Base-by-base conservation (phyloP, 345 rosid genomes). In the Conringia planisiliqua region DNA sequence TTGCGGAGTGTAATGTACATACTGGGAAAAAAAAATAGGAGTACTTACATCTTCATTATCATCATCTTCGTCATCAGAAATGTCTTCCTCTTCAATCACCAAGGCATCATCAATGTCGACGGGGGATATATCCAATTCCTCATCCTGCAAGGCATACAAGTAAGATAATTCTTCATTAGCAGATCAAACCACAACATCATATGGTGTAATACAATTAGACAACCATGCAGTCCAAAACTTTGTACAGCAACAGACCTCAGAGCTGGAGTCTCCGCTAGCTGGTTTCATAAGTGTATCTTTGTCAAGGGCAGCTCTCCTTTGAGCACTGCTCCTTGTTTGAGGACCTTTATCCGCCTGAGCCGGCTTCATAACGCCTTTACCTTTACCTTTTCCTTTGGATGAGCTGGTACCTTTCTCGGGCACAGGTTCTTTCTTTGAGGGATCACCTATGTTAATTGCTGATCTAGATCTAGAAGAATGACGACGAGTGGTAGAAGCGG, bases 21-120 rank as follows among this genome's bases (percentile, higher is more conserved):
- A 35, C 66, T 27, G 47, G 35, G 44, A 43, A 57, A 40, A 59
- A 66, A 22, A 1, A 22, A 0, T 14, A 43, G 42, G 62, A 83
- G 39, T 27, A 84, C 96, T 82, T 88, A 90, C 99, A 78, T 90
- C 99, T 71, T 92, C 96, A 64, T 92, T 88, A 65, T 95, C 98
- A 47, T 87, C 96, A 59, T 92, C 96, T 9, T 92, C 99, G 52
- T 96, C 98, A 61, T 89, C 97, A 61, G 98, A 96, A 56, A 96
- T 83, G 75, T 90, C 99, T 68, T 92, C 99, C 82, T 92, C 99
- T 84, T 95, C 99, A 74, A 96, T 92, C 81, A 96, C 90, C 83
- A 92, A 84, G 27, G 96, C 90, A 74, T 96, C 98, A 68, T 96
- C 98, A 66, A 96, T 88, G 62, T 90, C 98, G 16, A 87, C 96